phyloP scores from a whole-genome alignment of 2,329 filamentous ascomycete species.

The Herpotrichia juniperi region DNA sequence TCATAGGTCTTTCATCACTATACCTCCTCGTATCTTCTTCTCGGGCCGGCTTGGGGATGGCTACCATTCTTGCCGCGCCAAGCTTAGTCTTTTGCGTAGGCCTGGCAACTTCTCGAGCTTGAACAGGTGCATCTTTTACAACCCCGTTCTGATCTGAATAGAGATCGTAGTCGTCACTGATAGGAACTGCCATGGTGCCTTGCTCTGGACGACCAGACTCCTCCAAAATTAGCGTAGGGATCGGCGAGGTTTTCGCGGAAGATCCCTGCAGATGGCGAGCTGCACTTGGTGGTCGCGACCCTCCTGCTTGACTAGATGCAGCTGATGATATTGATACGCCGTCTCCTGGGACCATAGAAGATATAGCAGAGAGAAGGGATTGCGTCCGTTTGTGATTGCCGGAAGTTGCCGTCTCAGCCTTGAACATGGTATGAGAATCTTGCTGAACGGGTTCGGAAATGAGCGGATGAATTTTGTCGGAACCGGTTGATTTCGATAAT shows the following conservation, averaged over 20 bases:
- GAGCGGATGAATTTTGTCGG: constrained; percentile 4
- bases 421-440: constrained; percentile 17
- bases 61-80: neutral
- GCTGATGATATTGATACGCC: constrained; percentile 36
- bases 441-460: constrained; percentile 15
- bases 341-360: constrained; percentile 41
- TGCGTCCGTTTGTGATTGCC: constrained; percentile 33
- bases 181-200: constrained; percentile 19
- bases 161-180: constrained; percentile 40
- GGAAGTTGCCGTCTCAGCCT: constrained; percentile 17
- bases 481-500: constrained; percentile 11
- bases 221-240: constrained; percentile 30
- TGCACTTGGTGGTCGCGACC: constrained; percentile 38
- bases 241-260: constrained; percentile 22
- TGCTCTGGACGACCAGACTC: constrained; percentile 19
- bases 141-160: constrained; percentile 46
- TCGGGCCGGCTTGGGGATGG: neutral
- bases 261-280: constrained; percentile 31
- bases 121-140: constrained; percentile 33
- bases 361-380: constrained; percentile 44
- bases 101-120: constrained; percentile 7
- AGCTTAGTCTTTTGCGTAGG: constrained; percentile 4
- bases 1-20: constrained; percentile 44
- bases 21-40: constrained; percentile 30
- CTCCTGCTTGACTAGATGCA: constrained; percentile 30